Base-by-base conservation (phyloP, 1,284 basidiomycete species). In the Sutorius eximius region DNA sequence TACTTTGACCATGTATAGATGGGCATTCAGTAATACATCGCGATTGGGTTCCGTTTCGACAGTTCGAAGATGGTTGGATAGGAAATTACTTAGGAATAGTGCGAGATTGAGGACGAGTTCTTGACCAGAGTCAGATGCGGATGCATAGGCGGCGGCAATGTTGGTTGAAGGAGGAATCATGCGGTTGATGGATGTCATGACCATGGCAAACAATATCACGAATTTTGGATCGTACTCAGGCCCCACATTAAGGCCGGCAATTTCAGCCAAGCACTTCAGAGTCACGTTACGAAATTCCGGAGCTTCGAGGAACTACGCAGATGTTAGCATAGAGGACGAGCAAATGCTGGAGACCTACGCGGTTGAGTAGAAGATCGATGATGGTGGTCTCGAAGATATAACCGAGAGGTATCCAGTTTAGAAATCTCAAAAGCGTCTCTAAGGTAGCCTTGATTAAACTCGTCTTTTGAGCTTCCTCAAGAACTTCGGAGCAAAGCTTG, bases 311-410 rank as follows among this genome's bases (percentile, higher is more conserved):
- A 99, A 99, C 90, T 96, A 68, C 5, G n/a, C 16, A 11, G 20
- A 49, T 7, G 36, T 64, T 32, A 59, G 44, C n/a, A 45, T 33
- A 33, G n/a, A 49, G 45, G 32, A 65, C 53, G 24, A 24, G 34
- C 5, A 41, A 50, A 49, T 33, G 24, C 40, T 51, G 51, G 42
- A 33, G 53, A 81, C 89, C 72, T 73, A 93, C 93, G 64, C 94
- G 83, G 64, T 86, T 88, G 48, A 99, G 82, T 22, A 99, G 81
- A 56, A 93, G 82, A 75, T 99, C 97, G 64, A 99, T 98, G 67
- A 99, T 91, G 48, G 91, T 93, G 1, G 97, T 99, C 77, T 99
- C 97, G 64, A 99, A 99, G 65, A 99, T 98, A 74, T 96, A 99
- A 27, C 96, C 97, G 44, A 99, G 79, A 46, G 97, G 97, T 68